Percentiles rank a stretch among this genome's conserved stretches.
phyloP scores from a whole-genome alignment of 2,329 filamentous ascomycete species.

The Colletotrichum spaethianum region DNA sequence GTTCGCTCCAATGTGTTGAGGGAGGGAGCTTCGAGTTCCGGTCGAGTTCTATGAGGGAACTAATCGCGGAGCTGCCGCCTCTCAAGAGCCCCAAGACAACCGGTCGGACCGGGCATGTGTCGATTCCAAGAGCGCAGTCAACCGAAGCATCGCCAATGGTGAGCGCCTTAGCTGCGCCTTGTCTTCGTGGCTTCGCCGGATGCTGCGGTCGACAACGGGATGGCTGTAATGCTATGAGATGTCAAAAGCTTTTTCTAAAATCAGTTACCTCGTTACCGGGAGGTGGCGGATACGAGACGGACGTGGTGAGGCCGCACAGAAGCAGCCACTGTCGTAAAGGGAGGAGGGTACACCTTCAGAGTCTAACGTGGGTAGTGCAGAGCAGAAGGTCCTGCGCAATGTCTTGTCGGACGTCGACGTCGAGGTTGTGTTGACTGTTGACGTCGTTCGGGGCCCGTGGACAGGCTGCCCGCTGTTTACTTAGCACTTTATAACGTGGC shows the following conservation, averaged over 20 bases:
- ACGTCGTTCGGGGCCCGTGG: constrained; percentile 5
- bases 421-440: not conserved
- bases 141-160: constrained; percentile 25
- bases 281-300: not conserved
- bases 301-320: not conserved
- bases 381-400: not conserved
- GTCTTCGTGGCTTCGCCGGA: constrained; percentile 7
- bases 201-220: not conserved
- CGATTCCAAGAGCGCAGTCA: not conserved
- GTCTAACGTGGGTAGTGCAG: no score
- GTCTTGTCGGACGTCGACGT: not conserved
- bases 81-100: not conserved
- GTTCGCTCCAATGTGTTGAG: not conserved
- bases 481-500: constrained; percentile 13
- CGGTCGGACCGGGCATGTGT: constrained; percentile 7
- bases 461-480: constrained; percentile 10
- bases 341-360: no score
- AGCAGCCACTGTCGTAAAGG: not conserved
- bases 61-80: not conserved
- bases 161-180: not conserved
- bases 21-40: not conserved
- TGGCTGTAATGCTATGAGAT: constrained; percentile 4
- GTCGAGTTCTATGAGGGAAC: not conserved
- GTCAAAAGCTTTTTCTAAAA: not conserved
- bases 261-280: not conserved